phyloP scores from a whole-genome alignment of 148 eudicot genomes.

The Cornus controversa region DNA sequence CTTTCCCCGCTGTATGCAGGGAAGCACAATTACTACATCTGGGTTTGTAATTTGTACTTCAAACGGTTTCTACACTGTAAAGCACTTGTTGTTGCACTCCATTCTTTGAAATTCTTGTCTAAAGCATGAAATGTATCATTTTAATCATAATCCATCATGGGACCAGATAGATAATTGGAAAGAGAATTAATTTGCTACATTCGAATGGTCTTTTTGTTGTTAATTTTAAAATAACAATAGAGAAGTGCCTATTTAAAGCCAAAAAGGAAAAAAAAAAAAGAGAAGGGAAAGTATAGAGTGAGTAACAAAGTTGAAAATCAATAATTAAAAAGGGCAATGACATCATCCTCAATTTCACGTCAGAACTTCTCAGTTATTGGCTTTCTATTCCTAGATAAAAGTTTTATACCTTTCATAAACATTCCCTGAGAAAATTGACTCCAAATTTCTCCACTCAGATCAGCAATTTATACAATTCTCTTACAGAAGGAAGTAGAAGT shows the following conservation, averaged over 20 bases:
- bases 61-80: no score
- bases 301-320: no score
- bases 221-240: background rate
- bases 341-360: background rate
- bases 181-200: background rate
- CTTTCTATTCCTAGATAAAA: background rate
- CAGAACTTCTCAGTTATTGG: background rate
- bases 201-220: no score
- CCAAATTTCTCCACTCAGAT: background rate
- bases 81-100: no score
- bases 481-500: background rate
- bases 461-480: background rate
- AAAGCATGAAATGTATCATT: no score
- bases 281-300: no score
- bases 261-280: no score
- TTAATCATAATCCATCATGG: no score
- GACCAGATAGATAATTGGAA: background rate
- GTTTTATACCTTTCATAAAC: background rate
- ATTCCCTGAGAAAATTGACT: background rate
- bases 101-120: no score
- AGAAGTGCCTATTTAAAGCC: background rate
- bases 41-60: no score
- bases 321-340: background rate
- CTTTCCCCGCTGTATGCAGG: background rate
- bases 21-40: background rate